Evolutionary conservation across 1,284 basidiomycete genomes (phyloP).

Genomic region (Ganoderma sinense): DNA sequence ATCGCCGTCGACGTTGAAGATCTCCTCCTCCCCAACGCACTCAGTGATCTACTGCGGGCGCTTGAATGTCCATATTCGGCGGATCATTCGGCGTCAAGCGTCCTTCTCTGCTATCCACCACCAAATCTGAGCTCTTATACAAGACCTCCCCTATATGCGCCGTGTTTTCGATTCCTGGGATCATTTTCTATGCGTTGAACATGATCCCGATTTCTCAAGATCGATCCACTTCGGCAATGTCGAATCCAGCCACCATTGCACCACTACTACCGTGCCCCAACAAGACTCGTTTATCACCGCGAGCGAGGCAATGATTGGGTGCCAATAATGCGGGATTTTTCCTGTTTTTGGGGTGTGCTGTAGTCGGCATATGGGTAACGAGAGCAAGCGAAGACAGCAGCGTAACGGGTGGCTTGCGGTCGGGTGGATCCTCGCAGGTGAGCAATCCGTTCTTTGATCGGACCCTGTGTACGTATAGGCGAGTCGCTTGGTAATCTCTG

Average conservation of each 20-base stretch:
- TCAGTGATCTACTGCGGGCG: neutral
- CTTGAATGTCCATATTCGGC: neutral
- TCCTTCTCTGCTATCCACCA: neutral
- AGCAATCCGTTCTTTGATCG: neutral
- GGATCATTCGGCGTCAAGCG: neutral
- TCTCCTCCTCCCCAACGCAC: neutral
- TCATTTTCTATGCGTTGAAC: neutral
- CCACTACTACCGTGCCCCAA: too few species aligned
- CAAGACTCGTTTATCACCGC: too few species aligned
- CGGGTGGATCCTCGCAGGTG: neutral
- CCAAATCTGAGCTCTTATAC: neutral
- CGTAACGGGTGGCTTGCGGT: neutral
- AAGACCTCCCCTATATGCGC: neutral
- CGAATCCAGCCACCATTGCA: too few species aligned
- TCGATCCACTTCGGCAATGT: too few species aligned
- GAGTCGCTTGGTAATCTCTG: neutral
- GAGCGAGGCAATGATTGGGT: too few species aligned
- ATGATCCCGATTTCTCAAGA: neutral
- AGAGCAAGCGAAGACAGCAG: neutral
- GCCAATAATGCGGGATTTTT: too few species aligned
- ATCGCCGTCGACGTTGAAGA: conserved; percentile 42
- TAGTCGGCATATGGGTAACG: too few species aligned
- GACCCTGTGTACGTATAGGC: neutral
- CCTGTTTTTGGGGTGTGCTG: neutral
- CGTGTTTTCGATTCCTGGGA: neutral